These are phyloP conservation scores for Cyclotella cryptica DNA, from an alignment of 108 stramenopile species.

Conservation along the genomic window DNA sequence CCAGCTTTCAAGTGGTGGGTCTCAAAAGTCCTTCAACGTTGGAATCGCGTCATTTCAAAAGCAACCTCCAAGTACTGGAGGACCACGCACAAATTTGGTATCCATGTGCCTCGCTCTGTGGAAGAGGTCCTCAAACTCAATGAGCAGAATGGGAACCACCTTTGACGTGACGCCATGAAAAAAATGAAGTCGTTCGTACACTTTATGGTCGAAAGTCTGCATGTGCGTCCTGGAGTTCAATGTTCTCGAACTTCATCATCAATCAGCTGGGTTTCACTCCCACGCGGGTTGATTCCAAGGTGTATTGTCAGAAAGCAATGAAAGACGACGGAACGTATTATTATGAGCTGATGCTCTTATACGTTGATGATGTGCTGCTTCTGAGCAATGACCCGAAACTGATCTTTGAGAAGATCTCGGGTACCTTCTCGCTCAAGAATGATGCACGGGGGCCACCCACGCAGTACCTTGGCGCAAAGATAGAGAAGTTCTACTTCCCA, in stretches of 20 bases:
- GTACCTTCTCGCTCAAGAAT: conserved; percentile 34
- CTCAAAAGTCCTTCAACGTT: too few species aligned
- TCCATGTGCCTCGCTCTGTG: conserved; percentile 35
- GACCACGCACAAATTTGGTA: conserved; percentile 54
- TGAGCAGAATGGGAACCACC: background rate
- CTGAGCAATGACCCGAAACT: conserved; percentile 6
- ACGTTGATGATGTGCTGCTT: conserved; percentile 44
- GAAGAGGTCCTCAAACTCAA: conserved; percentile 19
- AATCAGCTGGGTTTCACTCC: background rate
- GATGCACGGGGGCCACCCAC: conserved; percentile 23
- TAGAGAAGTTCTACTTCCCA: conserved; percentile 8
- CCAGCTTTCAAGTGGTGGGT: conserved; percentile 71
- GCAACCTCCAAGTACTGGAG: conserved; percentile 28
- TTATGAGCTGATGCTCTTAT: conserved; percentile 46
- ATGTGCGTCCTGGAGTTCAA: conserved; percentile 36
- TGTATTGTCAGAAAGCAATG: background rate
- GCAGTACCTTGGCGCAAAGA: conserved; percentile 37
- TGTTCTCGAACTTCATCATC: conserved; percentile 6
- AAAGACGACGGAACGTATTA: conserved; percentile 5
- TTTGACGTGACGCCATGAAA: conserved; percentile 15
- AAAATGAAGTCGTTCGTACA: conserved; percentile 42
- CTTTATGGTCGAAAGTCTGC: conserved; percentile 51
- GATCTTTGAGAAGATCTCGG: conserved; percentile 7
- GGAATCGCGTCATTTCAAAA: conserved; percentile 35
- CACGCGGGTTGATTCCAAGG: background rate